Percentiles rank a stretch among this genome's conserved stretches.
phyloP scores from a whole-genome alignment of 495 filamentous ascomycete genomes.

The Acidiella bohemica region DNA sequence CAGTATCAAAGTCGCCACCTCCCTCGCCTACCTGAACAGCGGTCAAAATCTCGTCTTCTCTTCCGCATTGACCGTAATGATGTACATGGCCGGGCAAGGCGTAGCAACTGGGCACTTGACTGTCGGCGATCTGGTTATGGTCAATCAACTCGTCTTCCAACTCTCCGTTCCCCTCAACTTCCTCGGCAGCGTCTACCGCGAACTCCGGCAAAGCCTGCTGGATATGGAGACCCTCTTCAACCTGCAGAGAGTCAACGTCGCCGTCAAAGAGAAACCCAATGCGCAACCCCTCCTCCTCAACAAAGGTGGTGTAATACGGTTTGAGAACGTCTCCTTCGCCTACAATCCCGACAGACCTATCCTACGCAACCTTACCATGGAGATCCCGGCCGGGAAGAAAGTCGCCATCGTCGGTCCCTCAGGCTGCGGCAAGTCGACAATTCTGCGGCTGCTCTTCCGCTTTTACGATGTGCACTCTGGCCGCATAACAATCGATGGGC shows the following conservation, averaged over 20 bases:
- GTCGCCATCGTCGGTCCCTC: conserved; percentile 90
- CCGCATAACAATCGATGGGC: conserved; percentile 80
- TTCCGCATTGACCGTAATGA: conserved; percentile 88
- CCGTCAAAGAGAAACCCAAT: conserved; percentile 59
- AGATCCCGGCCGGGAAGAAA: conserved; percentile 89
- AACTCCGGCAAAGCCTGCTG: conserved; percentile 81
- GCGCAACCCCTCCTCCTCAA: conserved; percentile 58
- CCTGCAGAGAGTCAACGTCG: conserved; percentile 93
- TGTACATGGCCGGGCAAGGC: conserved; percentile 86
- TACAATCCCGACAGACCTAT: conserved; percentile 83
- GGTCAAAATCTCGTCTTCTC: conserved; percentile 99
- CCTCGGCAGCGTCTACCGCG: conserved; percentile 86
- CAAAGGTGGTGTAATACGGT: conserved; percentile 74
- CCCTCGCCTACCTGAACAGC: conserved; percentile 81
- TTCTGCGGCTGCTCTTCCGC: conserved; percentile 80
- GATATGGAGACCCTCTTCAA: conserved; percentile 99
- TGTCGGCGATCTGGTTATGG: conserved; percentile 95
- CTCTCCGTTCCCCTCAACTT: conserved; percentile 94
- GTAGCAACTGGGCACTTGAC: conserved; percentile 68
- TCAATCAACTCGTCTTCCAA: conserved; percentile 98
- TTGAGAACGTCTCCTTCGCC: conserved; percentile 91
- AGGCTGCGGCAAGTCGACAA: conserved; percentile 91
- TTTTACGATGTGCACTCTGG: conserved; percentile 86
- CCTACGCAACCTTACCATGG: conserved; percentile 67
- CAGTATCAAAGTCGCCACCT: conserved; percentile 92